Base-by-base conservation (phyloP, 768 basidiomycete genomes). In the Leccinum variicolor region DNA sequence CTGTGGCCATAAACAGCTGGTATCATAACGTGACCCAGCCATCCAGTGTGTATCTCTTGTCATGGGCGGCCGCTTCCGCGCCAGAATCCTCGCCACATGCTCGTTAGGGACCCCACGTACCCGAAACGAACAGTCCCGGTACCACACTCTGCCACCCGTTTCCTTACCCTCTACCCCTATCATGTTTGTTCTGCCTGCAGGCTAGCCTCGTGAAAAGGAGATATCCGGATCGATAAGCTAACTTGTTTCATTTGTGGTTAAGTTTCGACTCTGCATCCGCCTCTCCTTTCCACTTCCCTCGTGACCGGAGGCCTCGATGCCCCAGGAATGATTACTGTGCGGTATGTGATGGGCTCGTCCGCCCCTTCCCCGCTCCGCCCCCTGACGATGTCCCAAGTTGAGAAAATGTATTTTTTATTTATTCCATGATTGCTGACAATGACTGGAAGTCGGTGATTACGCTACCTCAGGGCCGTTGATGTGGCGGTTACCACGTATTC, bases 181-280 rank as follows among this genome's bases (percentile, higher is more conserved):
- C 59, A 46, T 49, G 47, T 31, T 43, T 46, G 46, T 26, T 26
- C 46, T 53, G 33, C 50, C 49, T 66, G 55, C 54, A 48, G 52
- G 52, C 31, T 17, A 19, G 52, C 53, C 64, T 59, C 54, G 53
- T 58, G 64, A 50, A 17, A 23, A 36, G 65, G 65, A 66, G 62
- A 66, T 67, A 55, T 19, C 65, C 65, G 65, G 23, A 59, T 39
- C 49, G 58, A 68, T 62, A 65, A 60, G 55, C 54, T 65, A 56
- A 43, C 19, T 43, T 21, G 19, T 43, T 28, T 14, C 23, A 59
- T 19, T 49, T 56, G 46, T 53, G 56, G 50, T 62, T 41, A 33
- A 51, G 46, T 41, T 54, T 55, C 50, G 45, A 53, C 31, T 41
- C 47, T 58, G 26, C 47, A 9, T 60, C 52, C 15, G 28, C 25